phyloP scores from a whole-genome alignment of 2,329 filamentous ascomycete genomes.

The Zymoseptoria crescenta region DNA sequence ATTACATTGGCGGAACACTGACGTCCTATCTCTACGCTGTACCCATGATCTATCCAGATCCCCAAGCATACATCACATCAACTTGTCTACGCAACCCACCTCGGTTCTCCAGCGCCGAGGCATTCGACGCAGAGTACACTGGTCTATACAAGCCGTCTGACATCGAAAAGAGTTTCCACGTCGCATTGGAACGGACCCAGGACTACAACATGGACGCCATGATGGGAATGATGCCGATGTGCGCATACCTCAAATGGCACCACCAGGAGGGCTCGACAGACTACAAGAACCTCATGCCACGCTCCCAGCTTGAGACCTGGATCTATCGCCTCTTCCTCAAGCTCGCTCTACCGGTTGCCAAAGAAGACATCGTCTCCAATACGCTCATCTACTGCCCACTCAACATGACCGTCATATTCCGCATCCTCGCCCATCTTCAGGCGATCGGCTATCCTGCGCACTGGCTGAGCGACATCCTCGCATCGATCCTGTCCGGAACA shows the following conservation, averaged over 20 bases:
- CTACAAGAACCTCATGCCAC: conserved; percentile 1
- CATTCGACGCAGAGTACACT: conserved; percentile 8
- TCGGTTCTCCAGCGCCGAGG: conserved; percentile 1
- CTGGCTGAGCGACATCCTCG: conserved; percentile 8
- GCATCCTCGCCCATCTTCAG: conserved; percentile 8
- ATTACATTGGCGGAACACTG: conserved; percentile 8
- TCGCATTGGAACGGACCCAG: not conserved
- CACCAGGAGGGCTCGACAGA: not conserved
- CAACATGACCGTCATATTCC: conserved; percentile 11
- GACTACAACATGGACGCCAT: not conserved
- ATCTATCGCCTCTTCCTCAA: conserved; percentile 11
- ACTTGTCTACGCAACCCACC: conserved; percentile 6
- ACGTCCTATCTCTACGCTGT: conserved; percentile 5
- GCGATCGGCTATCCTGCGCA: conserved; percentile 10
- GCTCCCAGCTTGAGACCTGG: conserved; percentile 1
- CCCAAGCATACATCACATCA: conserved; percentile 1
- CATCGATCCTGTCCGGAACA: conserved; percentile 2
- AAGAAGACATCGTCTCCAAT: not conserved
- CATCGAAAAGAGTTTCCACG: conserved; percentile 4
- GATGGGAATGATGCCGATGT: not conserved
- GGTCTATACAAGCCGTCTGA: conserved; percentile 1
- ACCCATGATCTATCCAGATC: conserved; percentile 2
- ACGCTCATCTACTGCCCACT: conserved; percentile 13
- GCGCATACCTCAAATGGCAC: conserved; percentile 3
- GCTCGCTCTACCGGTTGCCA: conserved; percentile 5